Percentiles rank a stretch among this genome's conserved stretches.
These are phyloP conservation scores for Raphanus sativus DNA, from an alignment of 345 rosid species.

Conservation along the genomic window DNA sequence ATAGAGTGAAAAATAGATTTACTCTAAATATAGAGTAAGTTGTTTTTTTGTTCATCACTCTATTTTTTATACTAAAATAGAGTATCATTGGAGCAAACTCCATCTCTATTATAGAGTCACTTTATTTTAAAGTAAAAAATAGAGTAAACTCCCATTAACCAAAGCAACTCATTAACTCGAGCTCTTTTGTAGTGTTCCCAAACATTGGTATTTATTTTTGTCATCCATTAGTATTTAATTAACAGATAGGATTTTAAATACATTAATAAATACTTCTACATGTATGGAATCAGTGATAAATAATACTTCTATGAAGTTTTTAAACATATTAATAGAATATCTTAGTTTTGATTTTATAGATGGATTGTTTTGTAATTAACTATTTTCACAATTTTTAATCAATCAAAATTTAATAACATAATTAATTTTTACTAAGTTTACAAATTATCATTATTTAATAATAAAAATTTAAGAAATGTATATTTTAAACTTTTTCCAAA, in stretches of 20 bases:
- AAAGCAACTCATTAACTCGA: slow-evolving; percentile 5
- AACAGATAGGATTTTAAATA: not conserved
- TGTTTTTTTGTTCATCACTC: no score
- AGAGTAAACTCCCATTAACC: slow-evolving; percentile 13
- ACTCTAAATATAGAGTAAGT: no score
- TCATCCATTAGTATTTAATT: not conserved
- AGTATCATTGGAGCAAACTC: no score
- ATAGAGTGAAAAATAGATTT: no score
- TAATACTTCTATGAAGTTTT: not conserved
- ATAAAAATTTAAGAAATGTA: no score
- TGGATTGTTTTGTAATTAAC: no score
- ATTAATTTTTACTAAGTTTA: no score
- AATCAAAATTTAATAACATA: not conserved
- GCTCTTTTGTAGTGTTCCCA: slow-evolving; percentile 13
- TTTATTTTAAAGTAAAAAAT: no score
- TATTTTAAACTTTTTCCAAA: no score
- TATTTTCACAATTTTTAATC: not conserved
- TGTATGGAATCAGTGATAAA: not conserved
- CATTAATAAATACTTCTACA: not conserved
- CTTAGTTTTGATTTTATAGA: no score
- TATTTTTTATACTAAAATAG: no score
- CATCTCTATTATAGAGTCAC: no score
- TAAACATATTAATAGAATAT: not conserved
- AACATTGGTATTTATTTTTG: not conserved
- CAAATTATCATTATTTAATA: not conserved